Base-by-base conservation (phyloP, 306 rosid species). In the Cercis canadensis region DNA sequence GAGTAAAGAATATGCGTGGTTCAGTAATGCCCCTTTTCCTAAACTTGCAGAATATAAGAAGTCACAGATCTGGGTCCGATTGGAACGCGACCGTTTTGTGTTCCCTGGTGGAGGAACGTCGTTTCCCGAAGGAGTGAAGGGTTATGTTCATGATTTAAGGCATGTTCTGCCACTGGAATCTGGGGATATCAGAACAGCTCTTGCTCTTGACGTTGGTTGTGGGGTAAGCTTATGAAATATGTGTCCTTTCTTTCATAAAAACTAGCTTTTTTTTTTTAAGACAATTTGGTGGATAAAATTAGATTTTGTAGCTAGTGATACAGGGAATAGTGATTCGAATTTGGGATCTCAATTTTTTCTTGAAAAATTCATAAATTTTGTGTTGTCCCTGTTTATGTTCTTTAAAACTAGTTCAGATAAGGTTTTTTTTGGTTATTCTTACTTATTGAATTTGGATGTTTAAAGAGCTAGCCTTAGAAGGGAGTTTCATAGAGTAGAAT, bases 81-180 rank as follows among this genome's bases (percentile, higher is more conserved):
- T 84, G 75, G 75, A 71, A 50, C 82, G 80, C 57, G 86, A 84
- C 3, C 74, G 52, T 7, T 41, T 84, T 45, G 69, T 81, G 17
- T 84, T 81, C 9, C 88, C 88, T 1, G 88, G 88, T 1, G 88
- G 86, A 5, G 88, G 88, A 37, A 84, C 88, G 47, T 84, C 86
- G 0, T 84, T 84, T 69, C 69, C 81, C 0, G 31, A 72, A 0
- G 88, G 88, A 12, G 86, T 58, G 1, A 58, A 71, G 31, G 82
- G 78, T 62, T 84, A 84, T 58, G 80, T 84, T 21, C 49, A 74
- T 52, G 57, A 67, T 58, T 46, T 81, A 3, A 72, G 75, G 3
- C 53, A 1, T 14, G 56, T 75, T 69, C 76, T 84, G 61, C 39
- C 77, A 12, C 41, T 83, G 65, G 58, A 80, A 16, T 84, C 85